Percentiles rank a stretch among this genome's conserved stretches.
phyloP scores from a whole-genome alignment of 805 yeast genomes.

The Yarrowia keelungensis region DNA sequence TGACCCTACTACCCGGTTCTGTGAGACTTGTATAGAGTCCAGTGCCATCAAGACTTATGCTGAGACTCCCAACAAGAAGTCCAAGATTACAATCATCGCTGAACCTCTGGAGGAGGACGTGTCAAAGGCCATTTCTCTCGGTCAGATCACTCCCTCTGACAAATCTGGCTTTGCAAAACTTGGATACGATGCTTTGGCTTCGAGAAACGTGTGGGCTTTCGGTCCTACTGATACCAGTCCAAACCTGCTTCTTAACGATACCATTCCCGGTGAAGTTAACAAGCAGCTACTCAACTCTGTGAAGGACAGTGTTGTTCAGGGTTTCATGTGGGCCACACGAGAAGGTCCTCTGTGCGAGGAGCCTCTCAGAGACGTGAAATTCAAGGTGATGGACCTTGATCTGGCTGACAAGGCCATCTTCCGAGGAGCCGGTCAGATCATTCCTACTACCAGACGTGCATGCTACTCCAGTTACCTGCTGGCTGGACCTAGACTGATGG shows the following conservation, averaged over 20 bases:
- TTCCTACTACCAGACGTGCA: conserved; percentile 83
- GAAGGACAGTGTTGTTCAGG: conserved; percentile 68
- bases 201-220: conserved; percentile 82
- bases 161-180: conserved; percentile 47
- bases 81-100: conserved; percentile 71
- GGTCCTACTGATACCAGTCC: conserved; percentile 66
- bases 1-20: conserved; percentile 79
- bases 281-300: conserved; percentile 55
- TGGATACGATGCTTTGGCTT: conserved; percentile 84
- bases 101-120: conserved; percentile 71
- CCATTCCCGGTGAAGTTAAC: conserved; percentile 73
- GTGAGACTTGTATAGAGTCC: conserved; percentile 74
- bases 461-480: conserved; percentile 80
- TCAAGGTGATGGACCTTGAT: conserved; percentile 69
- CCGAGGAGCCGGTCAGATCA: conserved; percentile 70
- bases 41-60: conserved; percentile 74
- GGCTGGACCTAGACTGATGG: conserved; percentile 79
- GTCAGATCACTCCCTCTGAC: conserved; percentile 48
- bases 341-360: conserved; percentile 97
- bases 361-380: conserved; percentile 70
- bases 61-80: conserved; percentile 61
- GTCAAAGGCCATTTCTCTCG: conserved; percentile 62
- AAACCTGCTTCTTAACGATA: conserved; percentile 70
- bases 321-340: conserved; percentile 80
- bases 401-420: conserved; percentile 58